These are phyloP conservation scores for Fraxinus anomala DNA, from an alignment of 257 asterid genomes.

Conservation along the genomic window DNA sequence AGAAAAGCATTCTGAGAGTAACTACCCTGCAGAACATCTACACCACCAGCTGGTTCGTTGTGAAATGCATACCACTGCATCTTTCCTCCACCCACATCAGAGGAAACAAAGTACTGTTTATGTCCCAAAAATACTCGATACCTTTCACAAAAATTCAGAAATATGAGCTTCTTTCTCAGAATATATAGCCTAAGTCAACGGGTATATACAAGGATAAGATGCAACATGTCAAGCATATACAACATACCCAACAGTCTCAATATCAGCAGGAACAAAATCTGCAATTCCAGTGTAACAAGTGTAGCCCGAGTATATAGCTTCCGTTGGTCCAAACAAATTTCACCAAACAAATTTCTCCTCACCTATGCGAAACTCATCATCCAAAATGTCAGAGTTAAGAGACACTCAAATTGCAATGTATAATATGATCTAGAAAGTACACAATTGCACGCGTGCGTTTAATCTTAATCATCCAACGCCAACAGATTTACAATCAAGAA, in stretches of 20 bases:
- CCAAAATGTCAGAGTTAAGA: not conserved
- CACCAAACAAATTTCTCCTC: constrained; percentile 74
- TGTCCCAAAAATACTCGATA: constrained; percentile 96
- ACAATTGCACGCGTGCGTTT: too few species aligned
- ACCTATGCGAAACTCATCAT: constrained; percentile 49
- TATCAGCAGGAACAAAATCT: constrained; percentile 91
- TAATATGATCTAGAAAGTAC: not conserved
- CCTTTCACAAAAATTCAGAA: constrained; percentile 42
- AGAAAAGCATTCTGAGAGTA: constrained; percentile 16
- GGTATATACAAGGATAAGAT: constrained; percentile 3
- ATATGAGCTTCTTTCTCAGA: constrained; percentile 18
- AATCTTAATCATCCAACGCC: not conserved
- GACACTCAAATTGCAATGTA: not conserved
- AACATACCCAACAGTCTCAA: constrained; percentile 89
- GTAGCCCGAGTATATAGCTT: constrained; percentile 79
- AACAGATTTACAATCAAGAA: not conserved
- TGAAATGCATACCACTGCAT: constrained; percentile 99
- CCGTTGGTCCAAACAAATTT: constrained; percentile 70
- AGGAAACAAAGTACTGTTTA: constrained; percentile 95
- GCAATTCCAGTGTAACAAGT: constrained; percentile 99
- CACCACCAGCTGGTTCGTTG: constrained; percentile 84
- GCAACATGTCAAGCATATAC: constrained; percentile 6
- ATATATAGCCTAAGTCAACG: not conserved
- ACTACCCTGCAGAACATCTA: constrained; percentile 59
- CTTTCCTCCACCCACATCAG: constrained; percentile 97